Evolutionary conservation across 768 basidiomycete species (phyloP), one percentile per base, ranked within the genome.

Genomic region (Macrolepiota fuliginosa): DNA sequence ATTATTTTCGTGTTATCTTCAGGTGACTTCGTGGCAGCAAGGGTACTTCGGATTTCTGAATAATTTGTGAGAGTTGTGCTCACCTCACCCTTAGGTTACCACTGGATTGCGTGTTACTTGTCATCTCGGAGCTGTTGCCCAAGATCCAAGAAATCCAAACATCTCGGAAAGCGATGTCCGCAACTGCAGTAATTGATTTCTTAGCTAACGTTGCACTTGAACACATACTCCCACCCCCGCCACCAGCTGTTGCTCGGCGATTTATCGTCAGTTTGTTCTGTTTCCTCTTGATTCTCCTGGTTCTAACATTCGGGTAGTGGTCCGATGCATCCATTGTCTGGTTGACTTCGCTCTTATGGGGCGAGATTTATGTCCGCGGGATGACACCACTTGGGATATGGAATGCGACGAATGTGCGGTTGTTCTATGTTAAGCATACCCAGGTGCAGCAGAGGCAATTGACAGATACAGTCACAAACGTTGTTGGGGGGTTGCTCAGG

Each of bases 1-100:
- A 19, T 32, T 25, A 40, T 50, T 51, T 45, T 13, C 40, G 51
- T 19, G 60, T 35, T 9, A 6, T 10, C 47, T n/a, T 9, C 46
- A 91, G 91, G 90, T 94, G 3, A 84, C 91, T 22, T 95, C 95
- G 1, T 98, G 96, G 96, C 92, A 96, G 67, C 93, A 96, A 81
- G 96, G 96, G 94, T 93, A 66, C 70, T 77, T 22, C 11, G 13
- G 5, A 62, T 58, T 42, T 55, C 45, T 56, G 22, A 57, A 51
- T 54, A n/a, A 39, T 29, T 50, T 62, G 11, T n/a, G 22, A 52
- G 52, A 15, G 40, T 49, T 45, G 54, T 68, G 22, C 71, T 50
- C 47, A 50, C 32, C 19, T 22, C 24, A 29, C 42, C 40, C 57
- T 19, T 64, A 96, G 94, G 11, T 80, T 98, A 32, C 96, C 96